phyloP scores from a whole-genome alignment of 2,329 filamentous ascomycete genomes.

The Botryotinia calthae region DNA sequence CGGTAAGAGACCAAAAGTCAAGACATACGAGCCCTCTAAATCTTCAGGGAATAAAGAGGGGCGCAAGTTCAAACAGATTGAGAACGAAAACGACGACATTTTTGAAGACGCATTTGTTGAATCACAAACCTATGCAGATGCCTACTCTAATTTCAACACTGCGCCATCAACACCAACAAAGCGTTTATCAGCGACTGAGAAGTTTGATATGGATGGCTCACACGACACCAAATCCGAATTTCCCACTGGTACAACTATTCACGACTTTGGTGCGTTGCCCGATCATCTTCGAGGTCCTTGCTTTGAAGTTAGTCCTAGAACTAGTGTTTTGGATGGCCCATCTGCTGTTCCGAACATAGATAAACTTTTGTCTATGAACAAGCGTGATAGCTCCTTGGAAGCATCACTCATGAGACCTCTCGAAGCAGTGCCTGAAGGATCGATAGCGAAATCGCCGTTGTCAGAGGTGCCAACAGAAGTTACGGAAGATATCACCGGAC shows the following conservation, averaged over 20 bases:
- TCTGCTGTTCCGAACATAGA: neutral
- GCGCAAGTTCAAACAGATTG: neutral
- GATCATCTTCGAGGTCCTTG: conserved; percentile 15
- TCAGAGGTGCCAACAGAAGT: neutral
- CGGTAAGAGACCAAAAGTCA: neutral
- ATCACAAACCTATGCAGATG: neutral
- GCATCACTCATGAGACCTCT: neutral
- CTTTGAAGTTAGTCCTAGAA: conserved; percentile 17
- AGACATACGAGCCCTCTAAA: conserved; percentile 1
- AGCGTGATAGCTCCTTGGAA: neutral
- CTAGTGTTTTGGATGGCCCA: conserved; percentile 5
- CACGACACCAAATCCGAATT: conserved; percentile 12
- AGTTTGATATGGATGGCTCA: conserved; percentile 12
- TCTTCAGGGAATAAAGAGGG: neutral
- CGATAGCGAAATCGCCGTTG: neutral
- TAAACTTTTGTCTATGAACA: conserved; percentile 14
- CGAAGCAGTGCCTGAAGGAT: neutral
- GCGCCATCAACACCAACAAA: conserved; percentile 16
- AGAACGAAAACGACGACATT: neutral
- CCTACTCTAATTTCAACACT: neutral
- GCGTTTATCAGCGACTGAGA: neutral
- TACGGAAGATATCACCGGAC: neutral
- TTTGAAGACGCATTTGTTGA: neutral
- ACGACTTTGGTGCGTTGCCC: conserved; percentile 13
- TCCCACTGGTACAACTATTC: conserved; percentile 2